Evolutionary conservation across 2,329 filamentous ascomycete genomes (phyloP).

Genomic region (Triangularia verruculosa): DNA sequence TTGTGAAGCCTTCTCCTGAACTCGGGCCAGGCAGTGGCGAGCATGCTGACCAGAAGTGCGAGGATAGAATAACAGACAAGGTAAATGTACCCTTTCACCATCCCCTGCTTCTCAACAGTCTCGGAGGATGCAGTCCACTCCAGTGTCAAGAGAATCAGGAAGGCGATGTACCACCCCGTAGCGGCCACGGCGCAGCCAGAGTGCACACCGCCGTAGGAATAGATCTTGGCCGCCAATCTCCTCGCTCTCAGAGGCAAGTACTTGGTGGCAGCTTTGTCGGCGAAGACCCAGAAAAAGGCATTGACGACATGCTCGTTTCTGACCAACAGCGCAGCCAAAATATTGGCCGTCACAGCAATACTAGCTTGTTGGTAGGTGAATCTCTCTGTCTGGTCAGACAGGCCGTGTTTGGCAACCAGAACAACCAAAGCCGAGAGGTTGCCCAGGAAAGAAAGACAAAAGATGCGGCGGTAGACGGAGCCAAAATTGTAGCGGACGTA

Average conservation of each 20-base stretch:
- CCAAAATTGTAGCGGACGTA: constrained; percentile 33
- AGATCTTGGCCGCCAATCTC: constrained; percentile 48
- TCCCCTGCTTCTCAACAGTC: constrained; percentile 14
- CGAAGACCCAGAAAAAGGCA: constrained; percentile 44
- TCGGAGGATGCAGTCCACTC: constrained; percentile 21
- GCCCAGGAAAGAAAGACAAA: constrained; percentile 38
- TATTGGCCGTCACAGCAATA: constrained; percentile 37
- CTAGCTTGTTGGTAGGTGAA: constrained; percentile 25
- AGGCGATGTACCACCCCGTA: constrained; percentile 44
- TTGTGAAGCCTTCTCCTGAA: constrained; percentile 34
- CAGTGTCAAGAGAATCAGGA: constrained; percentile 36
- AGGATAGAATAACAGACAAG: constrained; percentile 32
- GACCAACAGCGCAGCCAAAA: constrained; percentile 45
- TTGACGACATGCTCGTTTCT: constrained; percentile 55
- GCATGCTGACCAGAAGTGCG: constrained; percentile 29
- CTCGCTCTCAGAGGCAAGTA: constrained; percentile 42
- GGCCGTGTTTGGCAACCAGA: constrained; percentile 16
- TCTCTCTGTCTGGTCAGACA: background rate
- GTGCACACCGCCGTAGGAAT: constrained; percentile 53
- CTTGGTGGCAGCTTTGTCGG: constrained; percentile 26
- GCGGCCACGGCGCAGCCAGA: constrained; percentile 50
- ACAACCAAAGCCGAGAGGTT: constrained; percentile 33
- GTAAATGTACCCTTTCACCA: constrained; percentile 28
- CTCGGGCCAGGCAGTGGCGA: constrained; percentile 31
- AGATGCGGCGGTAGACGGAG: constrained; percentile 41